Base-by-base conservation (phyloP, 2,329 filamentous ascomycete species). In the Orbilia brochopaga region DNA sequence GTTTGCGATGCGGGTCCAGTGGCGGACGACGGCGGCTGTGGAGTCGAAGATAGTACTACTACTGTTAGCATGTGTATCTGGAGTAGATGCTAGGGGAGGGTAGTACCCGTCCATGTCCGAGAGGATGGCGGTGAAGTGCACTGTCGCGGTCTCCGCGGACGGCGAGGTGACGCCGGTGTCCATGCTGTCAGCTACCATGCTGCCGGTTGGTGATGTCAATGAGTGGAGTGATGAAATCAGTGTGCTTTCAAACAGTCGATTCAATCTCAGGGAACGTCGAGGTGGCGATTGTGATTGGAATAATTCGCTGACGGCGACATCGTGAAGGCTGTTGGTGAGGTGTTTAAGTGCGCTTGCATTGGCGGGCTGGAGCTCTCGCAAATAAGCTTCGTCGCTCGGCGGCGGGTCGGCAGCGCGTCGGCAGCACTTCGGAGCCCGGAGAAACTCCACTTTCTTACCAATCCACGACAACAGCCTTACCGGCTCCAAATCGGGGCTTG, bases 1-100 rank as follows among this genome's bases (percentile, higher is more conserved):
- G 8, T 85, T 84, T 55, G 90, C 92, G 74, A 92, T 85, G n/a
- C 89, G 91, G 77, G 66, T 74, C 90, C 90, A 94, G 78, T 92
- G 87, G 80, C 91, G 91, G 58, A 87, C 83, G 44, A 94, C 88
- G 7, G 90, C 90, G 19, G 84, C 82, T 1, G 90, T 93, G 15
- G 88, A 91, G 79, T 93, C 90, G 77, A 93, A 91, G 74, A 93
- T 73, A 62, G 69, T 67, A 17, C 67, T 70, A 13, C n/a, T n/a
- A n/a, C n/a, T n/a, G n/a, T n/a, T n/a, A n/a, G n/a, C n/a, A n/a
- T n/a, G n/a, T n/a, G n/a, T n/a, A n/a, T n/a, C n/a, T 27, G 24
- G 8, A 8, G 19, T 11, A 51, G 15, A 42, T 37, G 37, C 15
- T 13, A 42, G 40, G 3, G 40, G 40, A 7, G 35, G 37, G 46